These are phyloP conservation scores for Puccinia polysora DNA, from an alignment of 1,284 basidiomycete genomes.

Conservation along the genomic window DNA sequence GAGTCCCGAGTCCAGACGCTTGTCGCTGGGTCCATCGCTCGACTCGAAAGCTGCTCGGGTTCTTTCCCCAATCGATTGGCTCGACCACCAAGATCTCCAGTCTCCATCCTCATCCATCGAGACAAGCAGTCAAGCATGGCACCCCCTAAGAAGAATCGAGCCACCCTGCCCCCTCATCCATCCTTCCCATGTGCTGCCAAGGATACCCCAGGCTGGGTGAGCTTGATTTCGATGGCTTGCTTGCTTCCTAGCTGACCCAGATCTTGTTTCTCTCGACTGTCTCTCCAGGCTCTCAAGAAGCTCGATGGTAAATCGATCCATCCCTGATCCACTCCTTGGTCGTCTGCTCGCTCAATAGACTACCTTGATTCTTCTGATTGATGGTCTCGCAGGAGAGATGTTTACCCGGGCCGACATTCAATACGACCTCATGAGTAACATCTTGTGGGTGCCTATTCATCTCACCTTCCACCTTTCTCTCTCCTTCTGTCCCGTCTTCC, in stretches of 20 bases:
- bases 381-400: conserved; percentile 27
- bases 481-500: too few species aligned
- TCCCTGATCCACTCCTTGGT: not conserved
- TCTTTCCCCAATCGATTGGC: not conserved
- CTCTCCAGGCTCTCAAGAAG: conserved; percentile 39
- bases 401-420: conserved; percentile 43
- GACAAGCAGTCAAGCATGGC: conserved; percentile 18
- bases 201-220: conserved; percentile 40
- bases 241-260: not conserved
- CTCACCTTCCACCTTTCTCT: too few species aligned
- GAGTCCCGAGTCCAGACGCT: too few species aligned
- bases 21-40: too few species aligned
- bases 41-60: too few species aligned
- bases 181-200: conserved; percentile 17
- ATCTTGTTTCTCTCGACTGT: not conserved
- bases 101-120: conserved; percentile 1
- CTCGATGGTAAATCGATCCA: conserved; percentile 26
- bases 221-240: not conserved
- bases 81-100: not conserved
- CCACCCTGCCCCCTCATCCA: conserved; percentile 12
- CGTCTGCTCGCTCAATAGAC: not conserved
- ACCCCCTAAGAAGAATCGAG: conserved; percentile 38
- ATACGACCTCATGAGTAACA: conserved; percentile 44
- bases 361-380: not conserved
- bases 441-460: conserved; percentile 40